phyloP scores from a whole-genome alignment of 2,329 filamentous ascomycete species.

The Byssochlamys sp. region DNA sequence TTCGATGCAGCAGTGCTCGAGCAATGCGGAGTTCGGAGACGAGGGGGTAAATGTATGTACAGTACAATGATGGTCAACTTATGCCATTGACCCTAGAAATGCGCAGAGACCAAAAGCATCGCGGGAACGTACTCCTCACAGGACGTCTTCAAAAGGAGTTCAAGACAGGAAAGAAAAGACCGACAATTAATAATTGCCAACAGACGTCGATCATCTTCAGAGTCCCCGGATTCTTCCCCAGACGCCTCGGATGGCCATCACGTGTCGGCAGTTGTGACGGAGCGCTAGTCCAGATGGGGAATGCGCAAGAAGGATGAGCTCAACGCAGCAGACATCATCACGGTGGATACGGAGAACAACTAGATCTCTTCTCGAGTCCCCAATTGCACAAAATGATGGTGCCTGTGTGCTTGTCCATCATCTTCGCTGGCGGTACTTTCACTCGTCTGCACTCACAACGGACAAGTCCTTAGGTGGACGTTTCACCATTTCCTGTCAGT shows the following conservation, averaged over 20 bases:
- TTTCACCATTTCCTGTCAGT: neutral
- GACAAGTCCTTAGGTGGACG: neutral
- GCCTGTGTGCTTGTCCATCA: neutral
- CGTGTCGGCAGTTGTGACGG: conserved; percentile 6
- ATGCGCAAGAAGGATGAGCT: conserved; percentile 6
- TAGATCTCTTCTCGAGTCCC: conserved; percentile 2
- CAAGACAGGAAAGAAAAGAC: neutral
- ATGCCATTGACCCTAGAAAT: conserved; percentile 2
- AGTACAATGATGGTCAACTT: neutral
- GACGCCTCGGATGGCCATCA: conserved; percentile 18
- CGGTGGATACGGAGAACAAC: conserved; percentile 1
- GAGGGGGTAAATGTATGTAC: neutral
- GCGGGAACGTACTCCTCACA: neutral
- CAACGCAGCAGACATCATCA: conserved; percentile 18
- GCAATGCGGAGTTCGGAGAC: neutral
- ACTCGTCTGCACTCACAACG: neutral
- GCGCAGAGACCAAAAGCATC: neutral
- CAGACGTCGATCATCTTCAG: conserved; percentile 9
- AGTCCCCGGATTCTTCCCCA: conserved; percentile 19
- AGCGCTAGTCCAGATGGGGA: conserved; percentile 1
- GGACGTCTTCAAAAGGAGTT: neutral
- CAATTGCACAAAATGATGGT: conserved; percentile 1
- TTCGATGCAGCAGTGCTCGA: neutral
- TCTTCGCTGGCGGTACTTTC: neutral
- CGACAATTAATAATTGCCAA: conserved; percentile 10